These are phyloP conservation scores for Pseudogymnoascus sp. DNA, from an alignment of 2,329 filamentous ascomycete genomes.

Conservation along the genomic window DNA sequence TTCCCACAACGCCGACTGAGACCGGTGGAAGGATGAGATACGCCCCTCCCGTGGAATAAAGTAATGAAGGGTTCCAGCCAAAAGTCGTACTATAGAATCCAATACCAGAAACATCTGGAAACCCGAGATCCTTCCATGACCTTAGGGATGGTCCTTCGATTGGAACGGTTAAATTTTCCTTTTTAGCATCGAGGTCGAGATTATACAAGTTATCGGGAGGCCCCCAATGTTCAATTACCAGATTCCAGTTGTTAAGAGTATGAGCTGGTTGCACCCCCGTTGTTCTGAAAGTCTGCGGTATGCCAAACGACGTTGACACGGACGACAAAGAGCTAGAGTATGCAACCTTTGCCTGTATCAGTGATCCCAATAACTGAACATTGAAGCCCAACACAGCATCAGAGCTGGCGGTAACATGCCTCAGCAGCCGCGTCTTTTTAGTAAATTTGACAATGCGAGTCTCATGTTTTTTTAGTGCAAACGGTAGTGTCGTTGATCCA, in stretches of 20 bases:
- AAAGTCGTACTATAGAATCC: neutral
- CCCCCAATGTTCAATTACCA: constrained; percentile 34
- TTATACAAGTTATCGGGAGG: constrained; percentile 30
- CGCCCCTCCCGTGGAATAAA: neutral
- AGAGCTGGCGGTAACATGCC: neutral
- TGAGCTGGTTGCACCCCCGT: constrained; percentile 11
- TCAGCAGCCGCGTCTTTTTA: neutral
- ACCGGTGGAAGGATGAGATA: neutral
- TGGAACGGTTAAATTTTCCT: constrained; percentile 11
- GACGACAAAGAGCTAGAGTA: neutral
- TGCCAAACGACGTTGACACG: neutral
- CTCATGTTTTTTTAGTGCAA: constrained; percentile 35
- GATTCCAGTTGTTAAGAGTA: constrained; percentile 30
- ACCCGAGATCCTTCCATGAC: neutral
- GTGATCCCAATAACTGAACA: neutral
- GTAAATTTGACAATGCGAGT: constrained; percentile 28
- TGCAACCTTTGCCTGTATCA: neutral
- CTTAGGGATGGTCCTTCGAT: constrained; percentile 9
- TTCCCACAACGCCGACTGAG: neutral
- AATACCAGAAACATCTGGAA: neutral
- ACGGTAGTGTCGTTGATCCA: constrained; percentile 22
- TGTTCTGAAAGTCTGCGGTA: neutral
- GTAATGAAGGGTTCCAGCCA: neutral
- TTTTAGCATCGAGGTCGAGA: constrained; percentile 9
- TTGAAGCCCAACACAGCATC: neutral